A percentile compares a stretch with the other conserved stretches of the same genome.
Evolutionary conservation across 1,284 basidiomycete species (phyloP).

Genomic region (Mycosarcoma maydis): DNA sequence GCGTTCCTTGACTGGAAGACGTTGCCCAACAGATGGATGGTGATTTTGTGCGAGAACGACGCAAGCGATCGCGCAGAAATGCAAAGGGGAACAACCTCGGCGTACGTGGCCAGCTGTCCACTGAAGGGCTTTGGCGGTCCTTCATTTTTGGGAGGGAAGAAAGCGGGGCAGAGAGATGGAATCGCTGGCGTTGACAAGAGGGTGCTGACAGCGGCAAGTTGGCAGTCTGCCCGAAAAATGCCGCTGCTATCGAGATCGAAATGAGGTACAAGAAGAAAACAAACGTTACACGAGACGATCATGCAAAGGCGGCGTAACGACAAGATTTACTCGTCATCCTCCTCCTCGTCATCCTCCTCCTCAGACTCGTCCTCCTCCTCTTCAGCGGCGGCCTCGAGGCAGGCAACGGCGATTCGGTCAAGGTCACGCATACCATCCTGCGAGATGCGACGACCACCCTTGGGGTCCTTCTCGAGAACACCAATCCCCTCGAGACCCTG

Average conservation of each 20-base stretch:
- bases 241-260: neutral
- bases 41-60: constrained; percentile 6
- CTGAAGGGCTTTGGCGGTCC: neutral
- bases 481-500: constrained; percentile 99
- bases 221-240: too few species aligned
- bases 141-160: constrained; percentile 1
- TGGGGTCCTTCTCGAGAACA: constrained; percentile 88
- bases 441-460: constrained; percentile 93
- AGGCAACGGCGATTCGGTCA: constrained; percentile 97
- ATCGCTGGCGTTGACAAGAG: neutral
- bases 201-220: too few species aligned
- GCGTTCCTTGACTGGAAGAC: neutral
- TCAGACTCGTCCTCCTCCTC: constrained; percentile 84
- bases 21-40: constrained; percentile 3
- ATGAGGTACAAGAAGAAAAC: neutral
- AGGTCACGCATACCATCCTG: constrained; percentile 97
- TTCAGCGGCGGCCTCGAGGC: constrained; percentile 86
- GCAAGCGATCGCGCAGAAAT: too few species aligned
- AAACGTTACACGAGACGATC: neutral
- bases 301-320: neutral
- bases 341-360: constrained; percentile 74
- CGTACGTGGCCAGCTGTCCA: neutral
- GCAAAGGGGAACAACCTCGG: neutral
- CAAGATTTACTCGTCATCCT: constrained; percentile 58
- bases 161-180: neutral